Evolutionary conservation across 768 basidiomycete genomes (phyloP).

Genomic region (Pilatotrama ljubarskyi): DNA sequence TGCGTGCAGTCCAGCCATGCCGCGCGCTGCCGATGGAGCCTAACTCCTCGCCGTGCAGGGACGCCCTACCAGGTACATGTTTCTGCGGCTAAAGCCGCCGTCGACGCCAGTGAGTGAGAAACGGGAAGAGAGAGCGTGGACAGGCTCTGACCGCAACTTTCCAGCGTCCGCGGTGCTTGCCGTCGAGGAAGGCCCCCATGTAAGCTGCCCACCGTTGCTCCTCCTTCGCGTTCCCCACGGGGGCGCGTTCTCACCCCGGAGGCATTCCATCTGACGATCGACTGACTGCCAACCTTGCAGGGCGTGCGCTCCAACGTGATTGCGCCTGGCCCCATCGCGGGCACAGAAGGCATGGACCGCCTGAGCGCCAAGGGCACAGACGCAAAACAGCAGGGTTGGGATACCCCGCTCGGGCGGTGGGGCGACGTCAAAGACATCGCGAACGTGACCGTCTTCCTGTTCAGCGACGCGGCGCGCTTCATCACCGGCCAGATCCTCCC

Average conservation of each 20-base stretch:
- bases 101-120: conserved; percentile 63
- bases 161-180: conserved; percentile 76
- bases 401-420: conserved; percentile 47
- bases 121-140: neutral
- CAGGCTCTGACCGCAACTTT: neutral
- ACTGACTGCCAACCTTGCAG: conserved; percentile 9
- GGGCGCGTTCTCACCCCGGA: neutral
- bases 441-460: conserved; percentile 74
- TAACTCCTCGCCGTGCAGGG: conserved; percentile 39
- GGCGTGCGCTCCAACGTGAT: conserved; percentile 92
- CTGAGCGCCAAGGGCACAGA: conserved; percentile 36
- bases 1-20: conserved; percentile 31
- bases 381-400: conserved; percentile 22
- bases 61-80: conserved; percentile 91
- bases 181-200: conserved; percentile 88
- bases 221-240: neutral
- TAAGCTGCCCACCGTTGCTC: conserved; percentile 20
- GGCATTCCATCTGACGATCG: neutral
- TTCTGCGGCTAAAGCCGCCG: conserved; percentile 91
- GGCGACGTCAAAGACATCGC: conserved; percentile 66
- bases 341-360: conserved; percentile 75
- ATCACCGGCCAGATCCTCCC: conserved; percentile 76
- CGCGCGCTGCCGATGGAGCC: conserved; percentile 2
- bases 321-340: conserved; percentile 78
- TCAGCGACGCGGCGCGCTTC: conserved; percentile 76